phyloP scores from a whole-genome alignment of 1,284 basidiomycete genomes.

The Apiotrichum porosum region DNA sequence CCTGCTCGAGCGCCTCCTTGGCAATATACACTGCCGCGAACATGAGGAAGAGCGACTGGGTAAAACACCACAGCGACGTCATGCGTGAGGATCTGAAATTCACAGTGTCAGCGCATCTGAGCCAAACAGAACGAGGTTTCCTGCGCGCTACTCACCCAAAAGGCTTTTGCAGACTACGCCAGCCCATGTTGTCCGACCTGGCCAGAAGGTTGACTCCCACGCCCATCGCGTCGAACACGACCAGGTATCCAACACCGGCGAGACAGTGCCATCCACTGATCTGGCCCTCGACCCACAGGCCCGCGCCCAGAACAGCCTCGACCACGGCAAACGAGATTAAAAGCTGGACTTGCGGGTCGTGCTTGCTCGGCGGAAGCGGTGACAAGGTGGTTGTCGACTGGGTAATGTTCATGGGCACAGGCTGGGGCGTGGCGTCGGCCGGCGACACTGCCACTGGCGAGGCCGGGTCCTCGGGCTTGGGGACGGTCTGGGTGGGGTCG shows the following conservation, averaged over 20 bases:
- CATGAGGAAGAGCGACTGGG: conserved; percentile 81
- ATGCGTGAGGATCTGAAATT: conserved; percentile 65
- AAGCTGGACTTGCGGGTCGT: conserved; percentile 44
- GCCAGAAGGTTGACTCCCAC: conserved; percentile 60
- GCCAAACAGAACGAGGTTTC: background rate
- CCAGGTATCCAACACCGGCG: conserved; percentile 89
- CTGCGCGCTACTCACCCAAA: conserved; percentile 60
- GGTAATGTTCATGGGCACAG: conserved; percentile 21
- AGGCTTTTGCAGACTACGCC: conserved; percentile 51
- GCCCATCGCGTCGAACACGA: conserved; percentile 89
- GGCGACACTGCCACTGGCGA: conserved; percentile 16
- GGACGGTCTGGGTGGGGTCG: conserved; percentile 55
- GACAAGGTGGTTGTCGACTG: conserved; percentile 22
- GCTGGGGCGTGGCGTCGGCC: conserved; percentile 11
- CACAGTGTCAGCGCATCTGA: conserved; percentile 13
- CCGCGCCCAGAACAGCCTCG: conserved; percentile 54
- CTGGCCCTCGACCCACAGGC: conserved; percentile 87
- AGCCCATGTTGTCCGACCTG: conserved; percentile 30
- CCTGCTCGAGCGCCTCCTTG: conserved; percentile 84
- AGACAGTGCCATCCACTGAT: conserved; percentile 77
- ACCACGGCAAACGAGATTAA: conserved; percentile 47
- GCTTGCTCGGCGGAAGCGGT: conserved; percentile 31
- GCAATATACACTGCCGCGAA: conserved; percentile 88
- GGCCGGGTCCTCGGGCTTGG: conserved; percentile 24
- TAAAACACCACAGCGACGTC: conserved; percentile 74